These are phyloP conservation scores for Lichtheimia hyalospora DNA, from an alignment of 371 early-diverging fungal genomes.

Conservation along the genomic window DNA sequence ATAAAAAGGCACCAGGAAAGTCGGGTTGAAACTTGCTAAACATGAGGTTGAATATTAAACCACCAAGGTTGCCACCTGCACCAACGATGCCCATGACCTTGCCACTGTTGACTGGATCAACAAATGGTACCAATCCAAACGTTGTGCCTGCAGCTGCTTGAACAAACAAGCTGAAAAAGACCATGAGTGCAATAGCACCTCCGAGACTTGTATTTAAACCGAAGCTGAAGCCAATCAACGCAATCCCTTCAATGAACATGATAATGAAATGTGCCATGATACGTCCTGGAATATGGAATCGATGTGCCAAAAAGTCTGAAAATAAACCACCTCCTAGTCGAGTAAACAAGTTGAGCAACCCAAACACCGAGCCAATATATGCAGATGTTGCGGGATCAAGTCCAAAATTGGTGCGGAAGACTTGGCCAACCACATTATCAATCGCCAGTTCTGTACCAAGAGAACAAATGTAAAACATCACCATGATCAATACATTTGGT, in stretches of 20 bases:
- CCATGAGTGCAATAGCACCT: slow-evolving; percentile 33
- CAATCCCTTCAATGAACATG: slow-evolving; percentile 36
- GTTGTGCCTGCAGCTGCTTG: slow-evolving; percentile 34
- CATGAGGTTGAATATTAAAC: slow-evolving; percentile 19
- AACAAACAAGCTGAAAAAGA: slow-evolving; percentile 44
- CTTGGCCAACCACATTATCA: slow-evolving; percentile 50
- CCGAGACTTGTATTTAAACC: slow-evolving; percentile 14
- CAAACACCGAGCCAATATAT: slow-evolving; percentile 59
- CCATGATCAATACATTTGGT: slow-evolving; percentile 46
- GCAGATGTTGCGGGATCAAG: slow-evolving; percentile 45
- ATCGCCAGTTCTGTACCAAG: slow-evolving; percentile 68
- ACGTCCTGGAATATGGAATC: slow-evolving; percentile 15
- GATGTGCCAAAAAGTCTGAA: slow-evolving; percentile 22
- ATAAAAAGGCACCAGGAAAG: slow-evolving; percentile 14
- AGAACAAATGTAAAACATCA: slow-evolving; percentile 57
- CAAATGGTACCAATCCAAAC: slow-evolving; percentile 24
- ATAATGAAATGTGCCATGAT: slow-evolving; percentile 38
- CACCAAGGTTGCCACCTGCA: slow-evolving; percentile 35
- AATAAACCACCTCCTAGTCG: slow-evolving; percentile 59
- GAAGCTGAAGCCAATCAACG: slow-evolving; percentile 24
- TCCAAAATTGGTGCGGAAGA: slow-evolving; percentile 29
- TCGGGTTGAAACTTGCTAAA: slow-evolving; percentile 9
- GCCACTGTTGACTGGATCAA: slow-evolving; percentile 19
- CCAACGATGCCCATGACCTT: slow-evolving; percentile 34
- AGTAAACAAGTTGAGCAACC: slow-evolving; percentile 63